phyloP scores from a whole-genome alignment of 2,329 filamentous ascomycete genomes.

The Diaporthe eres region DNA sequence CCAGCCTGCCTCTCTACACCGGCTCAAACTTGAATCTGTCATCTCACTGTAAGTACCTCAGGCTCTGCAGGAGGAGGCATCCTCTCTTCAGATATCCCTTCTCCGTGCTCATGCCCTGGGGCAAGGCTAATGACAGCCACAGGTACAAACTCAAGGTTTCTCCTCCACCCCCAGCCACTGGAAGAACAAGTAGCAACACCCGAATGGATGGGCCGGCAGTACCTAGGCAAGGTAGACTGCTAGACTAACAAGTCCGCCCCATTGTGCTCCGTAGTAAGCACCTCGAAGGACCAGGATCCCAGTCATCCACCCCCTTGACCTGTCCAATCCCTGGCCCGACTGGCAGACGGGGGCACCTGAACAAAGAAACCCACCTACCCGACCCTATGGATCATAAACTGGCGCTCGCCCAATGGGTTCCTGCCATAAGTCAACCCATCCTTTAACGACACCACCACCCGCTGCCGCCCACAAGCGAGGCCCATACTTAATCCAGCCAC shows the following conservation, averaged over 20 bases:
- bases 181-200: not conserved
- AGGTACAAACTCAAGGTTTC: not conserved
- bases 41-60: not conserved
- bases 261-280: constrained; percentile 12
- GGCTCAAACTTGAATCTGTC: not conserved
- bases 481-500: constrained; percentile 19
- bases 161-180: not conserved
- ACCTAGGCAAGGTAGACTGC: not conserved
- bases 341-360: constrained; percentile 18
- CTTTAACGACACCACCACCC: constrained; percentile 27
- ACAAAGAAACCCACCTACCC: constrained; percentile 33
- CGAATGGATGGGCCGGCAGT: not conserved
- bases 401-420: constrained; percentile 30
- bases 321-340: constrained; percentile 18
- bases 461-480: constrained; percentile 6
- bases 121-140: not conserved
- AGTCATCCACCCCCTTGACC: not conserved
- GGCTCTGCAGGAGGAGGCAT: not conserved
- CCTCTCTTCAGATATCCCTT: not conserved
- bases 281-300: constrained; percentile 24
- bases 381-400: constrained; percentile 34
- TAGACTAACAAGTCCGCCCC: constrained; percentile 13
- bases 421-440: constrained; percentile 14
- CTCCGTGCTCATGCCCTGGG: not conserved
- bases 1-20: constrained; percentile 7